Evolutionary conservation across 306 rosid species (phyloP).

Genomic region (Nissolia schottii): DNA sequence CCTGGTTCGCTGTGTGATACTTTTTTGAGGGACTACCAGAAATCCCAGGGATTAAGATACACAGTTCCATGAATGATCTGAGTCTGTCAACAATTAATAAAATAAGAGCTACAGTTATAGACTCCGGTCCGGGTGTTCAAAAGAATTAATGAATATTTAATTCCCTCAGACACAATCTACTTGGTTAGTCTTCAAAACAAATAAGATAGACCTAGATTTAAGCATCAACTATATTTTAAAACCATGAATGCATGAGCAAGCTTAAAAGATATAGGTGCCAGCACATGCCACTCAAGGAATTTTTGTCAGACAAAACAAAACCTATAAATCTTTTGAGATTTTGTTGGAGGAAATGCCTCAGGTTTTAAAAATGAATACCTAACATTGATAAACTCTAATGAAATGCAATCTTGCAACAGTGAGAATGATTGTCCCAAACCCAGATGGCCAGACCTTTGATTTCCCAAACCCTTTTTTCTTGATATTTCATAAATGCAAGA

Average conservation of each 20-base stretch:
- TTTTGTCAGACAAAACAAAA: background rate
- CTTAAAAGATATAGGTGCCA: background rate
- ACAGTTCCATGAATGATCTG: slow-evolving; percentile 90
- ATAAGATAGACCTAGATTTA: background rate
- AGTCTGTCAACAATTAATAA: slow-evolving; percentile 58
- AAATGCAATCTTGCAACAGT: background rate
- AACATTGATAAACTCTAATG: background rate
- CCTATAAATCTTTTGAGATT: background rate
- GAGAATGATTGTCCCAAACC: background rate
- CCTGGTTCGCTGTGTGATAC: slow-evolving; percentile 43
- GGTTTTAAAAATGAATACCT: background rate
- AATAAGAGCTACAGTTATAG: slow-evolving; percentile 2
- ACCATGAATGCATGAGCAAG: background rate
- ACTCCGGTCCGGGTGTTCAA: background rate
- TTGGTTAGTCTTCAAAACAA: background rate
- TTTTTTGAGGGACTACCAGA: slow-evolving; percentile 55
- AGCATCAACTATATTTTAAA: slow-evolving; percentile 13
- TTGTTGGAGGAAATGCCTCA: background rate
- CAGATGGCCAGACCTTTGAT: background rate
- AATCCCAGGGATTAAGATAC: slow-evolving; percentile 80
- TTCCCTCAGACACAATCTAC: background rate
- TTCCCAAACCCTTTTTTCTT: background rate
- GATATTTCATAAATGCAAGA: background rate
- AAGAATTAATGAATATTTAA: background rate
- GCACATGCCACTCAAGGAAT: background rate